Conservation (phyloP, 805 yeast species). For the Vanderwaltozyma tropicalis region DNA sequence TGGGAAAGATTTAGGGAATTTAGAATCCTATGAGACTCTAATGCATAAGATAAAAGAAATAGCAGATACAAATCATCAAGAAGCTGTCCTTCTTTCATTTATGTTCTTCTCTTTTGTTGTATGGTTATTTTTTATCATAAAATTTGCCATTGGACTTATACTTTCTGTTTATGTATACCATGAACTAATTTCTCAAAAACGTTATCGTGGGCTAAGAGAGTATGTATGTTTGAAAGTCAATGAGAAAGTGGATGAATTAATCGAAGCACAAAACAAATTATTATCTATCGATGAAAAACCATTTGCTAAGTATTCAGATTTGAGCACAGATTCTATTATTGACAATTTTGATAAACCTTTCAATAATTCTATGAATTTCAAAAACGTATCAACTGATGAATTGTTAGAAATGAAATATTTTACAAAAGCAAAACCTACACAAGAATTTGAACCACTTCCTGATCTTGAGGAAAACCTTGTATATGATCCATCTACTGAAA, state of each 20-base stretch:
- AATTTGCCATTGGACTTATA: constrained; percentile 44
- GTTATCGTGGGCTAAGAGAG: constrained; percentile 40
- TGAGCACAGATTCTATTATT: no score
- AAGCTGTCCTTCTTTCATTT: constrained; percentile 62
- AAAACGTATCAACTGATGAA: constrained; percentile 1
- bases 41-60: constrained; percentile 41
- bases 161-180: constrained; percentile 43
- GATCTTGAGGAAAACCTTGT: neutral
- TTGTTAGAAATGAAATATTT: constrained; percentile 1
- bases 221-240: constrained; percentile 54
- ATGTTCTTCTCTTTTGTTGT: constrained; percentile 68
- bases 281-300: neutral
- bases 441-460: neutral
- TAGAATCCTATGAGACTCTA: constrained; percentile 21
- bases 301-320: constrained; percentile 1
- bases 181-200: constrained; percentile 31
- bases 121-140: constrained; percentile 58
- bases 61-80: constrained; percentile 49
- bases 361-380: neutral
- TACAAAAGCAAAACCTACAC: neutral
- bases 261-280: constrained; percentile 7
- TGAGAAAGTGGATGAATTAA: constrained; percentile 40
- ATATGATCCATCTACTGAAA: neutral
- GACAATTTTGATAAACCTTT: neutral
- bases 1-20: constrained; percentile 22